A percentile compares a stretch with the other conserved stretches of the same genome.
phyloP scores from a whole-genome alignment of 345 rosid genomes.

The Populus euphratica region DNA sequence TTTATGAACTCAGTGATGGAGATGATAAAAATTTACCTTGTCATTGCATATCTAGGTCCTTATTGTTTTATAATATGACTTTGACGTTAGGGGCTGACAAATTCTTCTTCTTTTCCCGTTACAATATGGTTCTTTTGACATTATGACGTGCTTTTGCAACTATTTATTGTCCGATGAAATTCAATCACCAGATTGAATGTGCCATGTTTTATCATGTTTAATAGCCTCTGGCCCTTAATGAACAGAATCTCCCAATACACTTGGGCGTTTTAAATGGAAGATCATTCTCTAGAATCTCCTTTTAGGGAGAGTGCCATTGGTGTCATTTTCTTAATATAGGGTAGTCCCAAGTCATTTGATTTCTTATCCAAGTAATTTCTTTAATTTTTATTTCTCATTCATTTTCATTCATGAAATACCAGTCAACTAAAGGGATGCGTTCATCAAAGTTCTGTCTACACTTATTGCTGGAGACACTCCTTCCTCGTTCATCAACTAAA shows the following conservation, averaged over 20 bases:
- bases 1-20: neutral
- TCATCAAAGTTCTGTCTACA: conserved; percentile 79
- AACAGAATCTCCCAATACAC: neutral
- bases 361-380: neutral
- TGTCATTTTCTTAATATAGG: neutral
- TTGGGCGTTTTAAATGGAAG: no score
- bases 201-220: neutral
- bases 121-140: neutral
- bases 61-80: no score
- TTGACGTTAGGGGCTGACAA: neutral
- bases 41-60: neutral
- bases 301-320: neutral
- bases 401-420: conserved; percentile 20
- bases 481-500: conserved; percentile 52
- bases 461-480: conserved; percentile 90
- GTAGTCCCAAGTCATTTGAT: neutral
- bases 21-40: neutral
- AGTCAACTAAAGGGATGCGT: conserved; percentile 87
- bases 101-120: neutral
- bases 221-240: neutral
- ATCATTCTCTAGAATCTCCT: neutral
- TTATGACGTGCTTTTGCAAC: neutral
- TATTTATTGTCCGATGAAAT: neutral
- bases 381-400: conserved; percentile 7
- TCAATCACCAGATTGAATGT: neutral